phyloP scores from a whole-genome alignment of 1,284 basidiomycete genomes.

The Cutaneotrichosporon sp. region DNA sequence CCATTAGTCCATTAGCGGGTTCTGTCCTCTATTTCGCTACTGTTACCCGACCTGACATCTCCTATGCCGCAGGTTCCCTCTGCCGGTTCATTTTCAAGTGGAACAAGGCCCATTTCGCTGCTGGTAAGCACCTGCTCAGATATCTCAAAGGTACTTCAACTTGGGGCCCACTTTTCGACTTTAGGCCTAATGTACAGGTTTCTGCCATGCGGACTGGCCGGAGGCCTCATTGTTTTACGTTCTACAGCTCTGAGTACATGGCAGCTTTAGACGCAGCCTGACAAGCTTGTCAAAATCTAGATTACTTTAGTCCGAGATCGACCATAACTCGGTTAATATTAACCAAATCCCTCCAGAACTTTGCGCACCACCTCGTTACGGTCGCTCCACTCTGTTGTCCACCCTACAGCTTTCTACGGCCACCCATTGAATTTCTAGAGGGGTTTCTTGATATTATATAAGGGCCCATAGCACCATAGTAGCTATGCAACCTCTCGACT shows the following conservation, averaged over 20 bases:
- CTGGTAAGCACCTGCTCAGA: conserved; percentile 25
- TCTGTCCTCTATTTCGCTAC: conserved; percentile 19
- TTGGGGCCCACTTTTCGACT: conserved; percentile 10
- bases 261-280: conserved; percentile 15
- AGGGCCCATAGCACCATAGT: too few species aligned
- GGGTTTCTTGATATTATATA: too few species aligned
- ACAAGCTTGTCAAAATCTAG: not conserved
- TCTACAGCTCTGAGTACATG: conserved; percentile 22
- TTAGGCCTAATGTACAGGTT: conserved; percentile 5
- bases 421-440: too few species aligned
- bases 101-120: conserved; percentile 15
- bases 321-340: too few species aligned
- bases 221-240: conserved; percentile 22
- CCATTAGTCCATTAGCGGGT: conserved; percentile 5
- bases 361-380: too few species aligned
- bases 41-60: conserved; percentile 21
- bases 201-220: conserved; percentile 21
- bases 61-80: conserved; percentile 17
- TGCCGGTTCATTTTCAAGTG: conserved; percentile 24
- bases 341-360: too few species aligned
- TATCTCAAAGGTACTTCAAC: conserved; percentile 19
- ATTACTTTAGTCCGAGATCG: not conserved
- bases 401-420: too few species aligned
- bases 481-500: too few species aligned
- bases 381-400: too few species aligned